A percentile compares a stretch with the other conserved stretches of the same genome.
These are phyloP conservation scores for Globisporangium camurandrum DNA, from an alignment of 352 stramenopile species.

Conservation along the genomic window DNA sequence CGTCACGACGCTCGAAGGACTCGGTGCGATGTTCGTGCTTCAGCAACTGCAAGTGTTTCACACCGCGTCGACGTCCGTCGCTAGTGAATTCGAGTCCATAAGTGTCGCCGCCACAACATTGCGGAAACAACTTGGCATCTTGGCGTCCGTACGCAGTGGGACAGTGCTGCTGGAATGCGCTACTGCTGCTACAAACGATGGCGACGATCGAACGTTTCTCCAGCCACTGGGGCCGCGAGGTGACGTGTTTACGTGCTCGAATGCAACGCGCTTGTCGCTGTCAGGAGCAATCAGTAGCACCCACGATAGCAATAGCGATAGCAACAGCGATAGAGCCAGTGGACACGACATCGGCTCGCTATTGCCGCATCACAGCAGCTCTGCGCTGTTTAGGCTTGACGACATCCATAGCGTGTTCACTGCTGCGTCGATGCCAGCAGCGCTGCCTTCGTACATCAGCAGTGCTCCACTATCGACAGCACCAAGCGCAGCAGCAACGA, in stretches of 20 bases:
- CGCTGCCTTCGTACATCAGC: background rate
- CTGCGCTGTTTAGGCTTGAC: conserved; percentile 25
- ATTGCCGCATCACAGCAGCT: conserved; percentile 3
- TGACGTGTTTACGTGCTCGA: conserved; percentile 45
- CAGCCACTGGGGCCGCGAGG: too few relatives aligned
- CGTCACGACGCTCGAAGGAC: conserved; percentile 27
- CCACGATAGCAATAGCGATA: background rate
- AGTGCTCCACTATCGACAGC: too few relatives aligned
- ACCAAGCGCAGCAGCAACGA: too few relatives aligned
- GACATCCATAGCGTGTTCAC: conserved; percentile 21
- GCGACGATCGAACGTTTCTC: too few relatives aligned
- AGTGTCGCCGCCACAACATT: too few relatives aligned
- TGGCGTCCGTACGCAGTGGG: too few relatives aligned
- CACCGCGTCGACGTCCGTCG: background rate
- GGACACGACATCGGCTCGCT: too few relatives aligned
- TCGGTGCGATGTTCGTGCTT: conserved; percentile 23
- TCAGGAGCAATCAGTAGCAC: conserved; percentile 8
- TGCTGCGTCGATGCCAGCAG: background rate
- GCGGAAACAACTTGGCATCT: too few relatives aligned
- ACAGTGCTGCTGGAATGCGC: too few relatives aligned
- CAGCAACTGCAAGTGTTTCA: conserved; percentile 22
- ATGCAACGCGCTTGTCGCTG: conserved; percentile 26
- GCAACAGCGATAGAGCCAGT: too few relatives aligned
- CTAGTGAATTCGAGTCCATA: too few relatives aligned
- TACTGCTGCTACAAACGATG: too few relatives aligned